These are phyloP conservation scores for Clonostachys rosea DNA, from an alignment of 2,329 filamentous ascomycete species.

Conservation along the genomic window DNA sequence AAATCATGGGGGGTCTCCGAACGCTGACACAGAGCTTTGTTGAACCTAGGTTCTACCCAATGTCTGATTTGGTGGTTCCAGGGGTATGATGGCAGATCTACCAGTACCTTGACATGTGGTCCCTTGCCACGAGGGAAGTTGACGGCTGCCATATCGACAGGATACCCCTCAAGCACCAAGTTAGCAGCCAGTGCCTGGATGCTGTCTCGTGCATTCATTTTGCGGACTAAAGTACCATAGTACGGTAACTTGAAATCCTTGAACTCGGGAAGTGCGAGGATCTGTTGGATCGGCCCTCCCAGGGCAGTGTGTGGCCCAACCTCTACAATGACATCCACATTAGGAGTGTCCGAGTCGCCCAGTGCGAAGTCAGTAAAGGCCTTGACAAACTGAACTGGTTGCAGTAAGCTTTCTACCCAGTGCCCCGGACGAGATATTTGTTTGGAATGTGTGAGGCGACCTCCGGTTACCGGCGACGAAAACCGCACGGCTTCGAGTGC, in stretches of 20 bases:
- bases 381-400: too few species aligned
- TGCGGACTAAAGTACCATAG: neutral
- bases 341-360: too few species aligned
- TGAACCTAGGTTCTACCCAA: conserved; percentile 42
- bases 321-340: conserved; percentile 12
- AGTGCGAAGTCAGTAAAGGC: too few species aligned
- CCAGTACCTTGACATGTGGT: neutral
- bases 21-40: conserved; percentile 32
- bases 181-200: conserved; percentile 32
- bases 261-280: conserved; percentile 4
- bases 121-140: neutral
- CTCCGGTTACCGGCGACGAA: too few species aligned
- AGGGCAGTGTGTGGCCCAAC: conserved; percentile 9
- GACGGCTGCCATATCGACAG: conserved; percentile 28
- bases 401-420: too few species aligned
- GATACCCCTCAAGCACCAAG: conserved; percentile 33
- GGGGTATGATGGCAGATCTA: conserved; percentile 39
- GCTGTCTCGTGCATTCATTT: neutral
- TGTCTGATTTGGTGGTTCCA: conserved; percentile 39
- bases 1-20: conserved; percentile 35
- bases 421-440: too few species aligned
- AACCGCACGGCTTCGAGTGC: too few species aligned
- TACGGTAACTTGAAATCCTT: neutral
- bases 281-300: conserved; percentile 6
- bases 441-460: too few species aligned